Percentiles rank a stretch among this genome's conserved stretches.
Conservation (phyloP, 139 green algal genomes). For the Closterium sp. region DNA sequence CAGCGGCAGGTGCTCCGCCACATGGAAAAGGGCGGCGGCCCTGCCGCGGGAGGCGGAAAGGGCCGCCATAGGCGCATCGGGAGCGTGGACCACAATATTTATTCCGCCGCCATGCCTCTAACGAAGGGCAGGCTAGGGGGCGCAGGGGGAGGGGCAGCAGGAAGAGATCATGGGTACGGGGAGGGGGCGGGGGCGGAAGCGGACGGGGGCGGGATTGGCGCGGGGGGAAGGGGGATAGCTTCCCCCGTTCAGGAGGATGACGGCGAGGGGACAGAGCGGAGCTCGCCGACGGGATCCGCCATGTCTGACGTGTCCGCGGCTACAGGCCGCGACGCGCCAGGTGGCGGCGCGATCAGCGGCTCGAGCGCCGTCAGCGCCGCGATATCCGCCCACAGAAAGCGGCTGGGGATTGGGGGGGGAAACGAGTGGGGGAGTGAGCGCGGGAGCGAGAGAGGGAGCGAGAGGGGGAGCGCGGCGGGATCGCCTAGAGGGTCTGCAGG, state of each 20-base stretch:
- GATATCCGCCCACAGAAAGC: background rate
- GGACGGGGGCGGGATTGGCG: background rate
- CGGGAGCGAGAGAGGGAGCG: background rate
- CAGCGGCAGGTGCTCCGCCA: background rate
- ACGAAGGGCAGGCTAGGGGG: background rate
- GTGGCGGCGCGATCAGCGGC: background rate
- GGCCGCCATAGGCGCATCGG: background rate
- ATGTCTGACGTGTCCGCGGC: background rate
- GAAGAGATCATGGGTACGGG: background rate
- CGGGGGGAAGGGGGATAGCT: background rate
- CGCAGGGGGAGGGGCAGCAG: background rate
- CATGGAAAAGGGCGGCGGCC: background rate
- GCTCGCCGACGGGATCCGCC: background rate
- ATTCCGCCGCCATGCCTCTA: background rate
- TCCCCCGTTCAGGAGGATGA: constrained; percentile 6
- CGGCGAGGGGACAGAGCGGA: background rate
- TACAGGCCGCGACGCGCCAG: background rate
- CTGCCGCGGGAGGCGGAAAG: background rate
- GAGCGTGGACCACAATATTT: constrained; percentile 4
- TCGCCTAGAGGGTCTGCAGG: background rate
- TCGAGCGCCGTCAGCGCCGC: background rate
- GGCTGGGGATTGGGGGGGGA: background rate
- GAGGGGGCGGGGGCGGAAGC: background rate
- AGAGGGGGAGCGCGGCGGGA: background rate
- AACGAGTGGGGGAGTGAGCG: background rate